A percentile compares a stretch with the other conserved stretches of the same genome.
These are phyloP conservation scores for Agroathelia rolfsii DNA, from an alignment of 1,284 basidiomycete genomes.

Conservation along the genomic window DNA sequence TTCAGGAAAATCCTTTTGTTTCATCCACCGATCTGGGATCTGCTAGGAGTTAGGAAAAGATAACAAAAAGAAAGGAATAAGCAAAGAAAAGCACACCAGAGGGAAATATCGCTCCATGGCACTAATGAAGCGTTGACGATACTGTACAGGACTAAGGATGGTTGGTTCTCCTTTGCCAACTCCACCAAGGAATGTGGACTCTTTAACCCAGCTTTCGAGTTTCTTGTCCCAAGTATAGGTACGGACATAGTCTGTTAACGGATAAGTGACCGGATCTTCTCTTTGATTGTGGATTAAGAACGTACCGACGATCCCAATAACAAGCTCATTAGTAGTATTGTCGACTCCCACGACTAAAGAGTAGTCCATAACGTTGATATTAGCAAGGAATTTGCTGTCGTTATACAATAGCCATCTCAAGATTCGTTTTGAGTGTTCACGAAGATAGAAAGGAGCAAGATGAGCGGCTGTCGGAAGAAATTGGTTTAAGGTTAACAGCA, in stretches of 20 bases:
- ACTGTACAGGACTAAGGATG: constrained; percentile 81
- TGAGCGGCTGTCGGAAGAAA: constrained; percentile 46
- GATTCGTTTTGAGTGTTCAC: constrained; percentile 92
- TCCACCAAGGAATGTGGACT: constrained; percentile 79
- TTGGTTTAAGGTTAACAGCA: constrained; percentile 13
- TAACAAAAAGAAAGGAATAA: constrained; percentile 6
- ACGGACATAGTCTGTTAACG: constrained; percentile 70
- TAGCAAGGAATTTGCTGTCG: constrained; percentile 89
- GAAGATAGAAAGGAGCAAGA: constrained; percentile 81
- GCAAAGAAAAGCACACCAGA: constrained; percentile 37
- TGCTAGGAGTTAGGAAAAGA: constrained; percentile 18
- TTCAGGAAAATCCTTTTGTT: constrained; percentile 65
- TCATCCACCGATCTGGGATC: constrained; percentile 85
- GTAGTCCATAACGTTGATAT: constrained; percentile 99
- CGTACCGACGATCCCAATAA: constrained; percentile 93
- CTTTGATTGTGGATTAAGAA: constrained; percentile 10
- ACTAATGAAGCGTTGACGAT: constrained; percentile 79
- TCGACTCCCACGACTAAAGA: constrained; percentile 94
- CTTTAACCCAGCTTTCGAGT: constrained; percentile 95
- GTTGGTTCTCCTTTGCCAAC: constrained; percentile 82
- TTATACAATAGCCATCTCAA: constrained; percentile 87
- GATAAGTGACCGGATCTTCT: not conserved
- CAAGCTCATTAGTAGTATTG: constrained; percentile 70
- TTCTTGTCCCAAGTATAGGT: constrained; percentile 99
- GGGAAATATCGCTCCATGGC: constrained; percentile 93